Base-by-base conservation (phyloP, 2,329 filamentous ascomycete genomes). In the Aspergillus neoniger region DNA sequence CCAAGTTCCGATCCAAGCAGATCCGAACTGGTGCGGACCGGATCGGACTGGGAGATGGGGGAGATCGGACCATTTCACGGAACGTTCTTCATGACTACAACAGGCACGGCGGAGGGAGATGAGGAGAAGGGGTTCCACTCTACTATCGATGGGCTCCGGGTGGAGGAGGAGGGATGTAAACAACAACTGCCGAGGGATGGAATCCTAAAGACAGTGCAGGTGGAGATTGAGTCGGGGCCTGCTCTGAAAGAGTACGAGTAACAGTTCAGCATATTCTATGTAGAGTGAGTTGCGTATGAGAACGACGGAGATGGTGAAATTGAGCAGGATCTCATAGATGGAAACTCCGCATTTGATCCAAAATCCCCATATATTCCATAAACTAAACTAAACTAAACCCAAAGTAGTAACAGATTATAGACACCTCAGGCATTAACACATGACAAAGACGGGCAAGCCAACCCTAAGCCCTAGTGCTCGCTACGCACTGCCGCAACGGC, bases 401-500 rank as follows among this genome's bases (percentile, higher is more conserved):
- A 36, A 36, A 36, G 32, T 36, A 36, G n/a, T n/a, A n/a, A n/a
- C n/a, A n/a, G n/a, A n/a, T n/a, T n/a, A n/a, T n/a, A n/a, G n/a
- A n/a, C 52, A 30, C 62, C 61, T 64, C 5, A 64, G 63, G 60
- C 57, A 52, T 0, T 6, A 44, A 15, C 41, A 19, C 8, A 17
- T 50, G 47, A 44, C 53, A 61, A 53, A 72, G 32, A 14, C 41
- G 4, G 14, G 36, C 1, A n/a, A 21, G 1, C 32, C 14, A 65
- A 69, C 76, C 76, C 77, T 79, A 77, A 74, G 68, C 73, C 73
- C 74, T 77, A 72, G 52, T 36, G 54, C 69, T 76, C 75, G 74
- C 72, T 76, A 76, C 70, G 70, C 69, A 74, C 67, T 59, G 67
- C 69, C 51, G 56, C 65, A 58, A 63, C 59, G 70, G 63, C 67